Percentiles rank a stretch among this genome's conserved stretches.
These are phyloP conservation scores for Pulveroboletus sp. DNA, from an alignment of 768 basidiomycete species.

Conservation along the genomic window DNA sequence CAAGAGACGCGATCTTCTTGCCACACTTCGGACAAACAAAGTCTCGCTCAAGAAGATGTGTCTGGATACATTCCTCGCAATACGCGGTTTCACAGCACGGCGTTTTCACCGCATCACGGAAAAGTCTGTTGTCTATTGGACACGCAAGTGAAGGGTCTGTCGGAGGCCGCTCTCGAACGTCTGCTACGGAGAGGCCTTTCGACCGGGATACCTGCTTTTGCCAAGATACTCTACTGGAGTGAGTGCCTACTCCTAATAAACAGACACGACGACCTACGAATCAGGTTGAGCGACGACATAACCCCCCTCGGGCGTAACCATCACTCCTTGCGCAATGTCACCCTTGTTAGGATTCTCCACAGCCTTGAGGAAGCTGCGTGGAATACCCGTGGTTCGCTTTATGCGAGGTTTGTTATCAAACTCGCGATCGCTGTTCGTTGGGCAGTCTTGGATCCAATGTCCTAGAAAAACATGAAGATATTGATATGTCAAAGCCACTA, in stretches of 20 bases:
- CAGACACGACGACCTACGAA: conserved; percentile 55
- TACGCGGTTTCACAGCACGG: conserved; percentile 90
- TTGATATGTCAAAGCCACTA: background rate
- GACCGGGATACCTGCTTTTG: conserved; percentile 83
- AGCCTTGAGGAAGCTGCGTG: conserved; percentile 94
- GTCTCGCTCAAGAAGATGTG: conserved; percentile 89
- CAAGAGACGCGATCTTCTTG: conserved; percentile 83
- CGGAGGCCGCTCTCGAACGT: conserved; percentile 84
- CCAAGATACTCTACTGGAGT: conserved; percentile 75
- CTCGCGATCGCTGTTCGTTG: conserved; percentile 94
- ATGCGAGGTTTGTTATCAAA: conserved; percentile 94
- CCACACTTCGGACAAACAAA: conserved; percentile 91
- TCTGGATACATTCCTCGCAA: conserved; percentile 98
- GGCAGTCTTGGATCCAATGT: conserved; percentile 99
- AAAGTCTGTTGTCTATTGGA: conserved; percentile 89
- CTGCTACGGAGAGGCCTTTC: conserved; percentile 81
- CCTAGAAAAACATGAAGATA: conserved; percentile 46
- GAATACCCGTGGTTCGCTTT: conserved; percentile 97
- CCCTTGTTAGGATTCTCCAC: conserved; percentile 83
- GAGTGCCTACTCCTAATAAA: background rate
- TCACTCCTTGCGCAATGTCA: conserved; percentile 79
- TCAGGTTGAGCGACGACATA: conserved; percentile 98
- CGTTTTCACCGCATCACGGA: conserved; percentile 92
- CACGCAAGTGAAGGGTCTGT: conserved; percentile 79
- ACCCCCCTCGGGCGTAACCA: conserved; percentile 98